Evolutionary conservation across 2,329 filamentous ascomycete genomes (phyloP), one percentile per base, ranked within the genome.

Genomic region (Phialocephala subalpina): DNA sequence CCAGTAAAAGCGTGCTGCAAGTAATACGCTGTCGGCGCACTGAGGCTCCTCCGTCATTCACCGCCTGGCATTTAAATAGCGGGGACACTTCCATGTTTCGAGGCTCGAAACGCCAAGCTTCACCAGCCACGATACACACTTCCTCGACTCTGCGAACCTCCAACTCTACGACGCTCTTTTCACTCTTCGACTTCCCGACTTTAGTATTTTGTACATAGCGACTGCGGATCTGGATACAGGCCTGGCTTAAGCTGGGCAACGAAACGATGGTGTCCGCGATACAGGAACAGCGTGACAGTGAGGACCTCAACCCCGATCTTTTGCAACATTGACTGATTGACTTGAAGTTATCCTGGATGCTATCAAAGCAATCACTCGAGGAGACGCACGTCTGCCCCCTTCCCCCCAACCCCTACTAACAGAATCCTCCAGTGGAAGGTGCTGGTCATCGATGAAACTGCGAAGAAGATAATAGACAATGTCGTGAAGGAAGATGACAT

Each of bases 401-500:
- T 20, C 36, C 20, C 40, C 45, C 42, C 9, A 45, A 49, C 63
- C 22, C 45, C 22, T 63, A 29, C 69, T 73, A 52, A 74, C 64
- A 62, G 11, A 38, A n/a, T n/a, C n/a, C 40, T 63, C 45, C 71
- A 97, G 94, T 99, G 96, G 96, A 99, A 98, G 87, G 92, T 97
- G 72, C 83, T 99, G 73, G 90, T 99, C 61, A 84, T 97, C 74
- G 96, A 99, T 81, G 90, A 92, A 72, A 85, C 84, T 64, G 94
- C 93, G 77, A 90, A 90, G 78, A 94, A 91, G 79, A 87, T 99
- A 73, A 86, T 99, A 74, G 91, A 97, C 80, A 97, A 95, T 83
- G 92, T 93, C 56, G 88, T 95, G 77, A 95, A 93, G 75, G 92
- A 97, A 83, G 95, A 99, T 87, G 93, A 97, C 76, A 97, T 99